phyloP scores from a whole-genome alignment of 2,329 filamentous ascomycete species.

The Mariannaea sp. region DNA sequence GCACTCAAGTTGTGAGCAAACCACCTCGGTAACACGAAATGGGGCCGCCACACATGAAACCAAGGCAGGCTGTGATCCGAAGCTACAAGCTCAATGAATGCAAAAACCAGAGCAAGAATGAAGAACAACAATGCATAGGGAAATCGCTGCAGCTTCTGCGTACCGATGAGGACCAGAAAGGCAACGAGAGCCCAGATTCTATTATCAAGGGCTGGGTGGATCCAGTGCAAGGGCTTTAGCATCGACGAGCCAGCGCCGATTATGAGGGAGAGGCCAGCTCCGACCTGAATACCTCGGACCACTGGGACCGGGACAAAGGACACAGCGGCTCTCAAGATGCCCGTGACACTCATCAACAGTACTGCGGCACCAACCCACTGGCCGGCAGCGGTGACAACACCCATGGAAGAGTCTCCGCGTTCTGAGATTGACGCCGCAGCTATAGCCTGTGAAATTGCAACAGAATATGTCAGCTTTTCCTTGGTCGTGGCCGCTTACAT shows the following conservation, averaged over 20 bases:
- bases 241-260: conserved; percentile 75
- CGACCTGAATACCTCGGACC: conserved; percentile 93
- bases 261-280: conserved; percentile 82
- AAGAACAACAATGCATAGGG: conserved; percentile 82
- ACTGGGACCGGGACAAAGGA: conserved; percentile 81
- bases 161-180: conserved; percentile 72
- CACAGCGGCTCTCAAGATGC: conserved; percentile 75
- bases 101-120: conserved; percentile 68
- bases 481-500: no score
- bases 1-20: conserved; percentile 41
- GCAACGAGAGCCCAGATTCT: conserved; percentile 75
- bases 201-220: conserved; percentile 73
- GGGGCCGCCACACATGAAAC: conserved; percentile 65
- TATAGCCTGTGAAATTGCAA: conserved; percentile 63
- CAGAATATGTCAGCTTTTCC: background rate
- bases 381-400: conserved; percentile 79
- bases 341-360: conserved; percentile 76
- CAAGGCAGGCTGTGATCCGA: conserved; percentile 50
- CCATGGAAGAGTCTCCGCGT: conserved; percentile 54
- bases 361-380: conserved; percentile 74
- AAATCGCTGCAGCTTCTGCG: conserved; percentile 67
- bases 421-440: conserved; percentile 84
- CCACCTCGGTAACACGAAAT: conserved; percentile 45
- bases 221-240: conserved; percentile 72
- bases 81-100: conserved; percentile 49